Conservation (phyloP, 2,329 filamentous ascomycete genomes). For the Alternaria sp. region DNA sequence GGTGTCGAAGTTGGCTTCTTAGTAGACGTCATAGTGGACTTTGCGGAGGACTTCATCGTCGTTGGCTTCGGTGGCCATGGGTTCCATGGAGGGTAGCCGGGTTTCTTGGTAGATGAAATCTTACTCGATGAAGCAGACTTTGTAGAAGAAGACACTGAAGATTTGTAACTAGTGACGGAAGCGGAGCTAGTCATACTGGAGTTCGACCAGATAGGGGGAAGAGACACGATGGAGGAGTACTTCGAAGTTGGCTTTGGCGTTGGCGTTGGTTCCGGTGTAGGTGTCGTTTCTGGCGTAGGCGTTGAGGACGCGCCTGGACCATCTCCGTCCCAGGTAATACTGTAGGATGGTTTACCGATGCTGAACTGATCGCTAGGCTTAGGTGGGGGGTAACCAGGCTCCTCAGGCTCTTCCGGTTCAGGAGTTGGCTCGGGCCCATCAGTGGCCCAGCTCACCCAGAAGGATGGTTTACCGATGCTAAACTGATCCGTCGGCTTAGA, state of each 20-base stretch:
- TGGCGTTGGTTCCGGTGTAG: constrained; percentile 7
- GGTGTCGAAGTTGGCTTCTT: constrained; percentile 3
- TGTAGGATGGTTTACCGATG: constrained; percentile 8
- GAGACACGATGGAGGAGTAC: neutral
- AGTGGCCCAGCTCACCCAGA: constrained; percentile 7
- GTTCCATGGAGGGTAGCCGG: constrained; percentile 11
- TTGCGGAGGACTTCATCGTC: neutral
- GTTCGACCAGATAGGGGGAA: neutral
- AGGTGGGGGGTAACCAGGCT: constrained; percentile 8
- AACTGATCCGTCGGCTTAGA: constrained; percentile 12
- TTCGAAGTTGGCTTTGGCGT: constrained; percentile 8
- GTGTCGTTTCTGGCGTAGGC: neutral
- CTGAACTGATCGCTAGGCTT: constrained; percentile 10
- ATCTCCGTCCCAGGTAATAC: constrained; percentile 9
- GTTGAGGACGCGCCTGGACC: constrained; percentile 5
- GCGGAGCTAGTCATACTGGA: neutral
- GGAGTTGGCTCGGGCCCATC: constrained; percentile 5
- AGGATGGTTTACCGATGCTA: constrained; percentile 9
- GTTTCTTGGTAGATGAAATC: constrained; percentile 18
- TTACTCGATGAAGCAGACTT: neutral
- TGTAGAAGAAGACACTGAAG: neutral
- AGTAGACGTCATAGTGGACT: constrained; percentile 1
- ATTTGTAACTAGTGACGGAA: neutral
- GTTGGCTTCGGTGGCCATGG: constrained; percentile 17
- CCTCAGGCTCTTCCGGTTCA: constrained; percentile 9